These are phyloP conservation scores for Cymodocea nodosa DNA, from an alignment of 116 monocot species.

Conservation along the genomic window DNA sequence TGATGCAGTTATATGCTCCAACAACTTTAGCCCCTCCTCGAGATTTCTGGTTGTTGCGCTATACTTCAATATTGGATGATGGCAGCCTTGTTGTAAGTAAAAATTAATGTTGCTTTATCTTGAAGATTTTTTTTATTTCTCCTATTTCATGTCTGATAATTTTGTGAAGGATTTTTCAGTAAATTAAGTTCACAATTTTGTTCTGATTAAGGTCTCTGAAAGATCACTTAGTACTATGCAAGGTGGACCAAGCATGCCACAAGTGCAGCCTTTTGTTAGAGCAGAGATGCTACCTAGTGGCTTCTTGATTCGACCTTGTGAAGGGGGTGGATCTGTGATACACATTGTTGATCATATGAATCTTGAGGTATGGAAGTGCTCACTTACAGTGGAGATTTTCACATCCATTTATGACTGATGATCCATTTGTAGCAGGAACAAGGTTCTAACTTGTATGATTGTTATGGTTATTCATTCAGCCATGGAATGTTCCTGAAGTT, in stretches of 20 bases:
- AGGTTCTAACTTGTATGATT: neutral
- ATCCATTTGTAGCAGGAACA: neutral
- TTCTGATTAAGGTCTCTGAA: conserved; percentile 42
- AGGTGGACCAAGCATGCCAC: conserved; percentile 54
- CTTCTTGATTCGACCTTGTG: conserved; percentile 56
- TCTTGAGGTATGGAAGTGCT: conserved; percentile 31
- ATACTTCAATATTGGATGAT: conserved; percentile 58
- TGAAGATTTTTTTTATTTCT: neutral
- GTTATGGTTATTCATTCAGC: conserved; percentile 18
- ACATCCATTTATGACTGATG: neutral
- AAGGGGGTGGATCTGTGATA: conserved; percentile 51
- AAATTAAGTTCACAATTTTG: neutral
- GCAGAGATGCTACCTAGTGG: conserved; percentile 67
- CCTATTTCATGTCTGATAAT: neutral
- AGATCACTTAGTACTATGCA: conserved; percentile 51
- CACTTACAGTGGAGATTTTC: neutral
- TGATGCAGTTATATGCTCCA: conserved; percentile 50
- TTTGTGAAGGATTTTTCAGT: neutral
- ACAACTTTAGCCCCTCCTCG: conserved; percentile 68
- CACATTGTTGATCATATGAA: conserved; percentile 75
- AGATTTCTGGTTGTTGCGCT: conserved; percentile 68
- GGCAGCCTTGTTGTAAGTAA: conserved; percentile 50
- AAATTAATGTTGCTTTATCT: neutral
- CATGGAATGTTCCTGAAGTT: conserved; percentile 78
- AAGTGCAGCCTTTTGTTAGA: conserved; percentile 45